phyloP scores from a whole-genome alignment of 768 basidiomycete genomes.

The Tulasnella sp. region DNA sequence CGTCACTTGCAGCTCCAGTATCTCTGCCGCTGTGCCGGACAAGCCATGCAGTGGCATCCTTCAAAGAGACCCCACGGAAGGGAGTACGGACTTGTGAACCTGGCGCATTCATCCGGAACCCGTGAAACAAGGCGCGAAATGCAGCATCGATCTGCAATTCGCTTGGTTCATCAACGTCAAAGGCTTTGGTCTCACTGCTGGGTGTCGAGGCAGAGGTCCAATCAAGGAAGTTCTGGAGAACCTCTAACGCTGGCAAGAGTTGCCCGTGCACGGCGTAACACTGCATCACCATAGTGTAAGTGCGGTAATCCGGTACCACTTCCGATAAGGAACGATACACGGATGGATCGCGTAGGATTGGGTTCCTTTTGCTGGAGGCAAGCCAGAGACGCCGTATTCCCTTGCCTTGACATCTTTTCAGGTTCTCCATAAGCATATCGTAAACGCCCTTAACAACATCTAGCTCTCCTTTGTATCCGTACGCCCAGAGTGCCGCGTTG shows the following conservation, averaged over 20 bases:
- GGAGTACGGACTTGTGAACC: too few relatives aligned
- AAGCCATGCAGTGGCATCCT: not conserved
- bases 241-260: constrained; percentile 39
- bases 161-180: too few relatives aligned
- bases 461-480: too few relatives aligned
- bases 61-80: not conserved
- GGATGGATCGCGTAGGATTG: constrained; percentile 21
- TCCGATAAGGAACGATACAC: constrained; percentile 25
- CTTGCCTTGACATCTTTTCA: too few relatives aligned
- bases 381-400: too few relatives aligned
- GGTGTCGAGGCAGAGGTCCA: constrained; percentile 35
- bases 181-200: too few relatives aligned
- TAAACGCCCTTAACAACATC: constrained; percentile 51
- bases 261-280: constrained; percentile 60
- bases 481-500: constrained; percentile 63
- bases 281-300: constrained; percentile 60
- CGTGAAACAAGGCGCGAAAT: constrained; percentile 63
- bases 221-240: constrained; percentile 39
- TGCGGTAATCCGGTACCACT: constrained; percentile 48
- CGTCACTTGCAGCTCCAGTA: too few relatives aligned
- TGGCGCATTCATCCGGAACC: constrained; percentile 34
- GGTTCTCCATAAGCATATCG: too few relatives aligned
- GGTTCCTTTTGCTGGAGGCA: constrained; percentile 27
- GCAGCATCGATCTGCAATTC: constrained; percentile 20
- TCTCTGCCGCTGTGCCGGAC: too few relatives aligned